phyloP scores from a whole-genome alignment of 169 alveolate genomes.

The Eimeria brunetti region DNA sequence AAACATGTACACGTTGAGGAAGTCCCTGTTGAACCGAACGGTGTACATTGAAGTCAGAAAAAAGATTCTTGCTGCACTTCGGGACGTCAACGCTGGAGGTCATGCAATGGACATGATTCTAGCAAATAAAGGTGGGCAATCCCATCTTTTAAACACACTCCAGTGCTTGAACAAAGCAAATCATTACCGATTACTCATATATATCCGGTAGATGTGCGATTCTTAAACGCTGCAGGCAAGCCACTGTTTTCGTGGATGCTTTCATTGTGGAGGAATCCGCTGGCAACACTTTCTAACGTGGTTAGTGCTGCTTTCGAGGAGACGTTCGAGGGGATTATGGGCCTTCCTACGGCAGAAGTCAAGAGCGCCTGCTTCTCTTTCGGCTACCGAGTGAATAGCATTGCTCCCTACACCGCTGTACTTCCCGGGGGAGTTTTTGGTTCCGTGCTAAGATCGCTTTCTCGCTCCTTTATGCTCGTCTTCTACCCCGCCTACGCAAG shows the following conservation, averaged over 20 bases:
- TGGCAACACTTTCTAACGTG: conserved; percentile 75
- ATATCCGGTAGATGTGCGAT: neutral
- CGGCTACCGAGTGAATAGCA: conserved; percentile 47
- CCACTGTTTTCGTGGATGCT: conserved; percentile 61
- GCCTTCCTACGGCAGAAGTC: conserved; percentile 50
- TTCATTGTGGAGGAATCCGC: conserved; percentile 59
- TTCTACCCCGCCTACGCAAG: conserved; percentile 68
- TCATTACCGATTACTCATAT: neutral
- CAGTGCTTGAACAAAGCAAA: neutral
- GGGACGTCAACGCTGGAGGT: conserved; percentile 51
- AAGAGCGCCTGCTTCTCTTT: conserved; percentile 74
- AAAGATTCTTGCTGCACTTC: neutral
- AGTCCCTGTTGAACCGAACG: neutral
- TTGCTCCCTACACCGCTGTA: conserved; percentile 54
- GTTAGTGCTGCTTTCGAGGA: conserved; percentile 64
- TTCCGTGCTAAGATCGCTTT: conserved; percentile 27
- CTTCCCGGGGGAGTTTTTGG: conserved; percentile 78
- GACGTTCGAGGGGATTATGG: conserved; percentile 11
- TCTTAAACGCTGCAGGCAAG: neutral
- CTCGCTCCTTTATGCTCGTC: conserved; percentile 75
- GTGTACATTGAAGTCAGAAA: neutral
- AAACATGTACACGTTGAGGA: neutral
- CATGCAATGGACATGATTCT: conserved; percentile 54
- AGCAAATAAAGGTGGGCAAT: conserved; percentile 31
- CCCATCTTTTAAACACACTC: neutral